Conservation (phyloP, 2,329 filamentous ascomycete species). For the Chrysosporium keratinophilum region DNA sequence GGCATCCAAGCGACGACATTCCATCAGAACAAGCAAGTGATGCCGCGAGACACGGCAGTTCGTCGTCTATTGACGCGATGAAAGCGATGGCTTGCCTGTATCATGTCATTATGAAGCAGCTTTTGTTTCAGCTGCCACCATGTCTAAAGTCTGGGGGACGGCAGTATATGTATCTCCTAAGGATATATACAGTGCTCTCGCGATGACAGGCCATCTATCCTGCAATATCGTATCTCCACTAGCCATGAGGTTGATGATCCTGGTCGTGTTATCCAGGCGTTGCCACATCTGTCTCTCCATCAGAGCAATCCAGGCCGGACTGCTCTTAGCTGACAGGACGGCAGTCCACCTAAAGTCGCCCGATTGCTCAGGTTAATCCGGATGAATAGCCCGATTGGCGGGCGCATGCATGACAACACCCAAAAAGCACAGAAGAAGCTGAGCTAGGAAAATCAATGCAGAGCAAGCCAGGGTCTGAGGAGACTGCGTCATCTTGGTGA, state of each 20-base stretch:
- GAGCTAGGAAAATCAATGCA: background rate
- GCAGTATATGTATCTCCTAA: too few relatives aligned
- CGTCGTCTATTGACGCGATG: background rate
- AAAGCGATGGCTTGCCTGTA: too few relatives aligned
- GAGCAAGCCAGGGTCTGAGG: background rate
- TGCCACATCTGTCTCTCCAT: constrained; percentile 3
- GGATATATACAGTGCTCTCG: too few relatives aligned
- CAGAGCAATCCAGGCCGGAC: background rate
- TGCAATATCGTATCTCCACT: background rate
- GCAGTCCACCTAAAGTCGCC: background rate
- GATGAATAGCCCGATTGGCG: background rate
- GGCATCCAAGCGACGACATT: background rate
- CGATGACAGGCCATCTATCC: too few relatives aligned
- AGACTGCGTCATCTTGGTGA: constrained; percentile 2
- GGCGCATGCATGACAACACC: background rate
- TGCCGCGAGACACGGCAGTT: background rate
- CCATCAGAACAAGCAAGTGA: background rate
- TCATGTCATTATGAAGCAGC: background rate
- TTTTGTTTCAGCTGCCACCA: background rate
- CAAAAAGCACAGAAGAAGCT: background rate
- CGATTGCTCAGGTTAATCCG: background rate
- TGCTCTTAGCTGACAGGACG: background rate
- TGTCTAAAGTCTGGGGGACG: too few relatives aligned
- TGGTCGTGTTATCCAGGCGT: background rate
- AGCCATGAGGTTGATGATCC: background rate